phyloP scores from a whole-genome alignment of 2,329 filamentous ascomycete genomes.

The Pseudogymnoascus sp. region DNA sequence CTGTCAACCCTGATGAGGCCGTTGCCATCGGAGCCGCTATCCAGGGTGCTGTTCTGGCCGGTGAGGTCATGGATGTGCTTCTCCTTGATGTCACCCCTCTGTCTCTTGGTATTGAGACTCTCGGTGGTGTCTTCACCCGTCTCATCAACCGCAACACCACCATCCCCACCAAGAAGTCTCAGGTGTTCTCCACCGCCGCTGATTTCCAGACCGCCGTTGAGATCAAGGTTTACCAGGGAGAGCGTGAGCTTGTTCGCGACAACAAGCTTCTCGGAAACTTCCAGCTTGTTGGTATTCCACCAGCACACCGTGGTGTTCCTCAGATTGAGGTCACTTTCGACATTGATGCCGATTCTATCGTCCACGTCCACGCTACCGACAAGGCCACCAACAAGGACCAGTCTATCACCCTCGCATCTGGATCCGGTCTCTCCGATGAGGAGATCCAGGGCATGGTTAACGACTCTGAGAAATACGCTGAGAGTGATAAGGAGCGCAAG shows the following conservation, averaged over 20 bases:
- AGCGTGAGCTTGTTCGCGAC: constrained; percentile 96
- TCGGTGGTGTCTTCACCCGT: constrained; percentile 94
- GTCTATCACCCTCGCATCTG: constrained; percentile 97
- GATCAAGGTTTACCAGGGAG: constrained; percentile 99
- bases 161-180: constrained; percentile 98
- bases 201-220: constrained; percentile 98
- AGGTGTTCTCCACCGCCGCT: constrained; percentile 93
- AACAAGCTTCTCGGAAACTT: constrained; percentile 99
- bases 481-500: constrained; percentile 95
- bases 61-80: constrained; percentile 92
- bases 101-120: constrained; percentile 96
- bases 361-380: constrained; percentile 97
- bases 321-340: constrained; percentile 98
- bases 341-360: constrained; percentile 95
- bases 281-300: constrained; percentile 95
- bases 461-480: constrained; percentile 94
- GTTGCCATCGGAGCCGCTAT: constrained; percentile 96
- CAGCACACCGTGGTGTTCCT: constrained; percentile 90
- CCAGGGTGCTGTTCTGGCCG: constrained; percentile 91
- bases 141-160: constrained; percentile 99
- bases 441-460: constrained; percentile 98
- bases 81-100: constrained; percentile 93
- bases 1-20: constrained; percentile 96
- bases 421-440: constrained; percentile 86
- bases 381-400: constrained; percentile 99